Evolutionary conservation across 768 basidiomycete species (phyloP).

Genomic region (Hortiboletus campestris): DNA sequence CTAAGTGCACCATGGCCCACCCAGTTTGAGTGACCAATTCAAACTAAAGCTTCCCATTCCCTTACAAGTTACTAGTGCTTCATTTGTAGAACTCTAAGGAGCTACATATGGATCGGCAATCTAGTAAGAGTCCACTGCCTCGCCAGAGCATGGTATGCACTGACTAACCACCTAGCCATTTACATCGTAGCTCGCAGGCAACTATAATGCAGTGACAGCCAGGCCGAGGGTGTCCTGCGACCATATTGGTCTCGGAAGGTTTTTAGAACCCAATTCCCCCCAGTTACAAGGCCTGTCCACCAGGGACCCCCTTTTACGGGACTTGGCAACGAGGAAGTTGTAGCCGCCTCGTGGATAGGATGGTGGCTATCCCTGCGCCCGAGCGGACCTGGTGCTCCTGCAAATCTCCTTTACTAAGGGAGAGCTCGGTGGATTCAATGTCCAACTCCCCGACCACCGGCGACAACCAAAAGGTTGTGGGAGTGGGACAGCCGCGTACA

Average conservation of each 20-base stretch:
- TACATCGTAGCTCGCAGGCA: too few species aligned
- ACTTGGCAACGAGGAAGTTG: neutral
- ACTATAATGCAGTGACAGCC: neutral
- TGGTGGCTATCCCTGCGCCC: neutral
- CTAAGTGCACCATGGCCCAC: neutral
- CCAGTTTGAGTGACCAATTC: neutral
- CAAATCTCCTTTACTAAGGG: neutral
- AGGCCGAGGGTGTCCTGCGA: conserved; percentile 1
- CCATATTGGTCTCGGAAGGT: conserved; percentile 2
- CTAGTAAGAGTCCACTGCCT: conserved; percentile 4
- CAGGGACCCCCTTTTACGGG: neutral
- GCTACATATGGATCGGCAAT: neutral
- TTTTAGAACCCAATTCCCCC: conserved; percentile 2
- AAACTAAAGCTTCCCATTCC: neutral
- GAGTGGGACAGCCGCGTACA: neutral
- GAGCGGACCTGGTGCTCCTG: neutral
- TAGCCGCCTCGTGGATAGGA: neutral
- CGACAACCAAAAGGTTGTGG: neutral
- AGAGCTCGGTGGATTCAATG: neutral
- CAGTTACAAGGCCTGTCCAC: neutral
- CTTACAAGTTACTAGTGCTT: conserved; percentile 4
- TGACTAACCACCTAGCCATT: neutral
- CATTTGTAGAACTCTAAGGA: neutral
- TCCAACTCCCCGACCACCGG: neutral
- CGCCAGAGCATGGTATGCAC: neutral